These are phyloP conservation scores for Sordariomycetes sp. DNA, from an alignment of 2,329 filamentous ascomycete genomes.

Conservation along the genomic window DNA sequence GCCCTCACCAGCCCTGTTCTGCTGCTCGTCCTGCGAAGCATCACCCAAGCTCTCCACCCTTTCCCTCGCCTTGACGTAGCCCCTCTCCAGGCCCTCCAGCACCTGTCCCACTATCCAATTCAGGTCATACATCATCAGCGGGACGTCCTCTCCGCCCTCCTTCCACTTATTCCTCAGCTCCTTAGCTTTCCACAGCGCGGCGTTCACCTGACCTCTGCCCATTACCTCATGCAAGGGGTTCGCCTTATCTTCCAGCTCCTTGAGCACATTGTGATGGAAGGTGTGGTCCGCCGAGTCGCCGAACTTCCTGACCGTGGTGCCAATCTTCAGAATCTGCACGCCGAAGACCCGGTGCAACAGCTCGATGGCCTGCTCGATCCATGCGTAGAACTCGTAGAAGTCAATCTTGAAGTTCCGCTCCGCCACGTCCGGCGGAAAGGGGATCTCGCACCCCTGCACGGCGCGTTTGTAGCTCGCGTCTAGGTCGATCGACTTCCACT, in stretches of 20 bases:
- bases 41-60: constrained; percentile 28
- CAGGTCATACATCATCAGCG: constrained; percentile 52
- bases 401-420: constrained; percentile 70
- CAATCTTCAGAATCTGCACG: constrained; percentile 34
- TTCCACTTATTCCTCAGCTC: constrained; percentile 67
- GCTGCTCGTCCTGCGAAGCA: constrained; percentile 3
- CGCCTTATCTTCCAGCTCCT: constrained; percentile 44
- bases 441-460: constrained; percentile 22
- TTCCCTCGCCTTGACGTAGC: constrained; percentile 40
- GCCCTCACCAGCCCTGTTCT: constrained; percentile 9
- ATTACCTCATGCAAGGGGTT: constrained; percentile 49
- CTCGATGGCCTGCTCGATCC: constrained; percentile 62
- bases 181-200: constrained; percentile 56
- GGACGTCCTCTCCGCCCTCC: constrained; percentile 21
- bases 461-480: constrained; percentile 48
- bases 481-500: constrained; percentile 55
- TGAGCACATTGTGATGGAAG: constrained; percentile 63
- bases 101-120: constrained; percentile 48
- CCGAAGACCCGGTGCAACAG: constrained; percentile 57
- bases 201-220: constrained; percentile 43
- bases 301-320: constrained; percentile 5
- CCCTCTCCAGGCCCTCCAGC: constrained; percentile 49
- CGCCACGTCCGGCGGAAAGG: constrained; percentile 31
- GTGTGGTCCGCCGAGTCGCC: constrained; percentile 28
- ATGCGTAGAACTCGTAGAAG: constrained; percentile 68